These are phyloP conservation scores for Sporobolomyces phaffii DNA, from an alignment of 768 basidiomycete species.

Conservation along the genomic window DNA sequence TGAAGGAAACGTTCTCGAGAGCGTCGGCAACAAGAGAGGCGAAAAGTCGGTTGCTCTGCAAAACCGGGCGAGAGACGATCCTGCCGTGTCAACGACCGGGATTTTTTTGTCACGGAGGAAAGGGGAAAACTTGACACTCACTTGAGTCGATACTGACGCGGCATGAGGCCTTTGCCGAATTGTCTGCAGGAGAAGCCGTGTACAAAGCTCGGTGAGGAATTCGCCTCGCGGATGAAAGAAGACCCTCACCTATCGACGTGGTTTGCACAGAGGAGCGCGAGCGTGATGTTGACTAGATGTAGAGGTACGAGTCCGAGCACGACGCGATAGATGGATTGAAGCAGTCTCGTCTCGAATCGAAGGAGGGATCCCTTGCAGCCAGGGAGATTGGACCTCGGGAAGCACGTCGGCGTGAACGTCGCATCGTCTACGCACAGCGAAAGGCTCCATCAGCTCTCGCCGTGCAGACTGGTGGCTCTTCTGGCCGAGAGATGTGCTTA, in stretches of 20 bases:
- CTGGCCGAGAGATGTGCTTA: slow-evolving; percentile 26
- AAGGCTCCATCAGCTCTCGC: too few species aligned
- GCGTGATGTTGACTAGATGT: slow-evolving; percentile 58
- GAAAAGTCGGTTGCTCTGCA: slow-evolving; percentile 6
- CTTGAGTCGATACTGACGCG: slow-evolving; percentile 57
- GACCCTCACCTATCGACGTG: slow-evolving; percentile 51
- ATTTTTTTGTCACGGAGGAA: not conserved
- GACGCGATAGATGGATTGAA: slow-evolving; percentile 53
- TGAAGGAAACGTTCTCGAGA: slow-evolving; percentile 6
- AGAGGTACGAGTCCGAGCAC: slow-evolving; percentile 59
- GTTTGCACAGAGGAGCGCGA: slow-evolving; percentile 62
- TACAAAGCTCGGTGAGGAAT: too few species aligned
- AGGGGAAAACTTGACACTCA: slow-evolving; percentile 16
- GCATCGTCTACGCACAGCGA: slow-evolving; percentile 51
- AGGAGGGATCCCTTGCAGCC: slow-evolving; percentile 63
- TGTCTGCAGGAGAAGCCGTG: slow-evolving; percentile 45
- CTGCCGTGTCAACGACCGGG: not conserved
- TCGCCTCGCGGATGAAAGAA: not conserved
- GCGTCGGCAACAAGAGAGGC: slow-evolving; percentile 1
- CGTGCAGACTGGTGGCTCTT: not conserved
- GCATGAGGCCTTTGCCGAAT: slow-evolving; percentile 64
- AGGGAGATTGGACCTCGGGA: slow-evolving; percentile 58
- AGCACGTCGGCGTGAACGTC: slow-evolving; percentile 56
- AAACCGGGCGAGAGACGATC: too few species aligned
- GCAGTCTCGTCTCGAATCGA: slow-evolving; percentile 53